Evolutionary conservation across 164 flowering plant species (phyloP), one percentile per base, ranked within the genome.

Genomic region (Tinospora cordifolia): DNA sequence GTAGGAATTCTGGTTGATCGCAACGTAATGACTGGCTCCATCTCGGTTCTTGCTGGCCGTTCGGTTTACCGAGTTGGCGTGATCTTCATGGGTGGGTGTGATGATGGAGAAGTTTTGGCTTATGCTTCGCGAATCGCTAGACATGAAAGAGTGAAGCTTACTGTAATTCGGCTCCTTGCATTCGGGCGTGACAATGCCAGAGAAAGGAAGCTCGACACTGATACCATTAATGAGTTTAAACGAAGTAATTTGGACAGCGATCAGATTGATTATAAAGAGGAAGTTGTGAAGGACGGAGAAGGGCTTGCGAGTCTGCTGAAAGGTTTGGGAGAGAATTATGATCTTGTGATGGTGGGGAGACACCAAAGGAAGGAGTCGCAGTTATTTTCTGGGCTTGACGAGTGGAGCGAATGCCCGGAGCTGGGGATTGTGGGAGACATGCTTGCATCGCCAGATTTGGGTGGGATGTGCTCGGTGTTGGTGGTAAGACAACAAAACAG

Each of bases 81-180:
- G n/a, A n/a, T n/a, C n/a, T n/a, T n/a, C n/a, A n/a, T n/a, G n/a
- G n/a, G n/a, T n/a, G n/a, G n/a, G n/a, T n/a, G 75, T 73, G 87
- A 88, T 70, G 93, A 88, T 46, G 72, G 82, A n/a, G 93, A 87
- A 54, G 87, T 89, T 5, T 40, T 87, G 1, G 79, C 88, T 0
- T 86, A 72, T 36, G 85, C 75, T 0, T 41, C 49, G 14, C 76
- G 88, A 6, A 78, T 87, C 80, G 69, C 81, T 0, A 27, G 17
- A 30, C 46, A 72, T 7, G 9, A n/a, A n/a, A n/a, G n/a, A n/a
- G n/a, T n/a, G n/a, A n/a, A n/a, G n/a, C n/a, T n/a, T n/a, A n/a
- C n/a, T n/a, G n/a, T n/a, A n/a, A n/a, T n/a, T n/a, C n/a, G n/a
- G n/a, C n/a, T n/a, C n/a, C n/a, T n/a, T n/a, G n/a, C n/a, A n/a